Conservation (phyloP, 2,329 filamentous ascomycete genomes). For the Pseudogymnoascus sp. region DNA sequence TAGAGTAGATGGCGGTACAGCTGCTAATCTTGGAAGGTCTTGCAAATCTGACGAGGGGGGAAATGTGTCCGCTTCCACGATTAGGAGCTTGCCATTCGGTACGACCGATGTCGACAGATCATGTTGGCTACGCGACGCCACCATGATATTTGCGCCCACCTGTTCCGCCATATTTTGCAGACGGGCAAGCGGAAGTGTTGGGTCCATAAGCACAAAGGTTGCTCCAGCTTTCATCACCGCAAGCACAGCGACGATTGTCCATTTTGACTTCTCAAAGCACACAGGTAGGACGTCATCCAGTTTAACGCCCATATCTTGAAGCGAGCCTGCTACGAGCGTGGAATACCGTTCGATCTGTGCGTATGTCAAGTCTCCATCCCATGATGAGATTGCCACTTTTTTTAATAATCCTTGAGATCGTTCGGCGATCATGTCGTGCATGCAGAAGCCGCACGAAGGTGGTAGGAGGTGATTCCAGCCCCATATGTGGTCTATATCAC, state of each 20-base stretch:
- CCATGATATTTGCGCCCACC: slow-evolving; percentile 16
- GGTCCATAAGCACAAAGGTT: slow-evolving; percentile 23
- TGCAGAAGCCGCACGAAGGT: slow-evolving; percentile 35
- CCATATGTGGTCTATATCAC: slow-evolving; percentile 40
- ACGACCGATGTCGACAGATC: slow-evolving; percentile 13
- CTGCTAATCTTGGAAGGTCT: slow-evolving; percentile 11
- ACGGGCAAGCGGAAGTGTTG: slow-evolving; percentile 20
- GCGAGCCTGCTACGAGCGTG: slow-evolving; percentile 14
- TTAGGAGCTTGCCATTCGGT: not conserved
- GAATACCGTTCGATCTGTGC: slow-evolving; percentile 20
- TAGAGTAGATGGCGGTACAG: slow-evolving; percentile 10
- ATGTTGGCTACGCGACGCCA: slow-evolving; percentile 15
- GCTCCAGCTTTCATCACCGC: slow-evolving; percentile 27
- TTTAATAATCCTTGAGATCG: slow-evolving; percentile 28
- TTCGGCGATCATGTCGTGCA: slow-evolving; percentile 38
- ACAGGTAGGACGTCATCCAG: slow-evolving; percentile 17
- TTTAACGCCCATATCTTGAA: slow-evolving; percentile 16
- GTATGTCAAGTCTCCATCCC: slow-evolving; percentile 26
- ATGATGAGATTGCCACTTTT: slow-evolving; percentile 28
- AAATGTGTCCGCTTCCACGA: slow-evolving; percentile 11
- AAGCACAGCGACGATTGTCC: slow-evolving; percentile 15
- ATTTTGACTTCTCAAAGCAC: slow-evolving; percentile 14
- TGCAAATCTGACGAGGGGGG: not conserved
- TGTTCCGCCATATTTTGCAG: slow-evolving; percentile 22
- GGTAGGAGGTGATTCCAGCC: slow-evolving; percentile 38